A percentile compares a stretch with the other conserved stretches of the same genome.
phyloP scores from a whole-genome alignment of 75 land plant species.

The Cunninghamia lanceolata region DNA sequence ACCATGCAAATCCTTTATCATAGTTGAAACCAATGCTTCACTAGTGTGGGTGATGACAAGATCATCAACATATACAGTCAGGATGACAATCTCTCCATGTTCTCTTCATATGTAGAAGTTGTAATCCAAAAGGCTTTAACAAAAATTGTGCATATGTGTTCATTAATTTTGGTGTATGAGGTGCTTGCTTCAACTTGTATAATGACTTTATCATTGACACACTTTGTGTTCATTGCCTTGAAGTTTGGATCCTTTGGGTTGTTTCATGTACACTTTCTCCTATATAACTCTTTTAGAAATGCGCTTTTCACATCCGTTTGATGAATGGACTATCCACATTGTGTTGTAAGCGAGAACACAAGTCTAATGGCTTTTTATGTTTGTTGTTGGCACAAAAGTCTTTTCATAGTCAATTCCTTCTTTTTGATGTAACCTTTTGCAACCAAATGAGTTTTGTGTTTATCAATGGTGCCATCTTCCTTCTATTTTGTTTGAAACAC shows the following conservation, averaged over 20 bases:
- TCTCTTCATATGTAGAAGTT: not conserved
- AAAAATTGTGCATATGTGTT: not conserved
- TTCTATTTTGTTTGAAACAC: constrained; percentile 5
- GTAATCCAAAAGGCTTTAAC: not conserved
- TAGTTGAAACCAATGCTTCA: no score
- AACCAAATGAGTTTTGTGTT: constrained; percentile 22
- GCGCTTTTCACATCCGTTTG: constrained; percentile 26
- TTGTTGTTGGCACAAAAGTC: not conserved
- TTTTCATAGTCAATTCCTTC: constrained; percentile 13
- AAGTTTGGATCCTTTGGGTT: constrained; percentile 2
- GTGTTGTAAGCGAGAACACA: not conserved
- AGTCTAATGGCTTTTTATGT: not conserved
- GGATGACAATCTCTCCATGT: not conserved
- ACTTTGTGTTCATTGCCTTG: constrained; percentile 8
- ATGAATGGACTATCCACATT: not conserved
- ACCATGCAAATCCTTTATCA: no score
- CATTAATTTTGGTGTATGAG: not conserved
- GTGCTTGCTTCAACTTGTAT: constrained; percentile 12
- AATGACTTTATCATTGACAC: not conserved
- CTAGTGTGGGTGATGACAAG: not conserved
- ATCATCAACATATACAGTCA: not conserved
- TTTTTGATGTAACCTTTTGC: constrained; percentile 1
- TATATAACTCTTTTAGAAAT: not conserved
- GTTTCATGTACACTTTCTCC: not conserved
- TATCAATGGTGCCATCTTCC: constrained; percentile 6